Evolutionary conservation across 805 yeast species (phyloP), one percentile per base, ranked within the genome.

Genomic region (Torulaspora maleeae): DNA sequence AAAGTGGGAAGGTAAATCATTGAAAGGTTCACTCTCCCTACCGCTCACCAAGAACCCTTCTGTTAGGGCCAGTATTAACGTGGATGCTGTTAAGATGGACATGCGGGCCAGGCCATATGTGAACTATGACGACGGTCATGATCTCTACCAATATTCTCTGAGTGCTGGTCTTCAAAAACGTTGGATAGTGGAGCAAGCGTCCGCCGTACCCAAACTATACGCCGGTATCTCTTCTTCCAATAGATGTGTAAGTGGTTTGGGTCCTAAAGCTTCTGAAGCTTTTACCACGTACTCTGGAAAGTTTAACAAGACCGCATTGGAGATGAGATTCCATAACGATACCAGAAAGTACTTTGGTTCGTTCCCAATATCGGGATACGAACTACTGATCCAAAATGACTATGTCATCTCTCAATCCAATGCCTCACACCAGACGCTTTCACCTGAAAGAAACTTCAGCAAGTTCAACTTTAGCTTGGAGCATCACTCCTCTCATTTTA

Each of bases 161-260:
- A 77, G 79, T 16, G 78, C 77, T n/a, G 88, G 86, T 36, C 66
- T 73, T 50, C 68, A 73, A 58, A 64, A 69, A 55, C 47, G 58
- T n/a, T 68, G 68, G 53, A 20, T 53, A 5, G 43, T 28, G 24
- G 47, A 47, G 15, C 49, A 45, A 9, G 34, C 40, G 10, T 53
- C 51, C 29, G 46, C 48, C 2, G 54, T 56, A 5, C 63, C 66
- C 5, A 40, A 51, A 10, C 48, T 58, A 9, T 66, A 64, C 43
- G 71, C 75, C 40, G 96, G 95, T 5, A 54, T 84, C n/a, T 75
- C 82, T 15, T 68, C 82, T 12, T 69, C 74, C 2, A 77, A 77
- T 59, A 72, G 93, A 52, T 73, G 78, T 43, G 67, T 83, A 11
- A 68, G 70, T 8, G 81, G 77, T 46, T 68, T 69, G 25, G 82